A percentile compares a stretch with the other conserved stretches of the same genome.
Evolutionary conservation across 139 green algal species (phyloP).

Genomic region (Closterium sp.): DNA sequence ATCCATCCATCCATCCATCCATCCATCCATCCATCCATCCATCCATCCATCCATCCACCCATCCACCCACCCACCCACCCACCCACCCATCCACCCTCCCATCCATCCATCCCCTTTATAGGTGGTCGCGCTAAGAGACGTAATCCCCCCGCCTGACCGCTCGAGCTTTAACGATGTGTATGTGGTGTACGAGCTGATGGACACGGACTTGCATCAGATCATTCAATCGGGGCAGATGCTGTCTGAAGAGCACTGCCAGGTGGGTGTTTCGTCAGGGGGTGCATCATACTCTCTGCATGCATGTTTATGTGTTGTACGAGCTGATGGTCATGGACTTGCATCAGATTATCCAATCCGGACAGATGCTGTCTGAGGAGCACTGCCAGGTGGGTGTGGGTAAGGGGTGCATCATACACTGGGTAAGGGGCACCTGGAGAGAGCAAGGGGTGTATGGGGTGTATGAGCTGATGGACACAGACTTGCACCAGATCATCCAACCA

Average conservation of each 20-base stretch:
- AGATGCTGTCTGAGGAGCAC: slow-evolving; percentile 63
- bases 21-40: too few relatives aligned
- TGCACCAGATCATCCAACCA: slow-evolving; percentile 66
- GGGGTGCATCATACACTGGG: too few relatives aligned
- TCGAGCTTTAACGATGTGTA: slow-evolving; percentile 63
- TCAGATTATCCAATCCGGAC: slow-evolving; percentile 62
- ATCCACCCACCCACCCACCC: not conserved
- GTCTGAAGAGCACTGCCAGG: slow-evolving; percentile 65
- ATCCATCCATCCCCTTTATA: slow-evolving; percentile 28
- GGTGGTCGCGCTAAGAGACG: slow-evolving; percentile 55
- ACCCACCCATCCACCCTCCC: slow-evolving; percentile 3
- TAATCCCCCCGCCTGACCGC: slow-evolving; percentile 46
- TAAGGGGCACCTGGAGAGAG: too few relatives aligned
- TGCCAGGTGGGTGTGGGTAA: slow-evolving; percentile 52
- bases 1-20: too few relatives aligned
- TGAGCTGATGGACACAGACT: slow-evolving; percentile 70
- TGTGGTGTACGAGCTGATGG: slow-evolving; percentile 70
- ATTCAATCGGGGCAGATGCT: slow-evolving; percentile 60
- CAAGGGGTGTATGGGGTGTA: slow-evolving; percentile 61
- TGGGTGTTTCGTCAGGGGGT: too few relatives aligned
- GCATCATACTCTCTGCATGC: too few relatives aligned
- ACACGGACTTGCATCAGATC: slow-evolving; percentile 70
- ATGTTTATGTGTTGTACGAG: slow-evolving; percentile 56
- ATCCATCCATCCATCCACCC: not conserved
- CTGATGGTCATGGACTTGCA: slow-evolving; percentile 70